A percentile compares a stretch with the other conserved stretches of the same genome.
These are phyloP conservation scores for Corymbia citriodora DNA, from an alignment of 441 rosid species.

Conservation along the genomic window DNA sequence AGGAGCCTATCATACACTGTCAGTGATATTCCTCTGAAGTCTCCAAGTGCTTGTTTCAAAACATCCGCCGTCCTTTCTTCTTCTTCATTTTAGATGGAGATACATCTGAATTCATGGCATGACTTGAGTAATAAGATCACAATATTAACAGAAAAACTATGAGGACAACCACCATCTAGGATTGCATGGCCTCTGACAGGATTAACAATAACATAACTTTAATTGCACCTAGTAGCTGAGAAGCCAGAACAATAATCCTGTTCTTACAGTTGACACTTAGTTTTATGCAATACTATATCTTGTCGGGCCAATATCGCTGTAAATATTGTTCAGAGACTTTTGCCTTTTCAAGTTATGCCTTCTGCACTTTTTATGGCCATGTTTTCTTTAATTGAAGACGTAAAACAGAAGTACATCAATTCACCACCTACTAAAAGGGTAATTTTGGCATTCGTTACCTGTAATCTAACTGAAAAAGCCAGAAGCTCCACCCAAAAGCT, in stretches of 20 bases:
- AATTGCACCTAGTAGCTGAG: background rate
- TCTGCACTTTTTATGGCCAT: background rate
- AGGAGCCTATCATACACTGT: background rate
- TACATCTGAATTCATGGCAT: conserved; percentile 22
- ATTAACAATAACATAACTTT: background rate
- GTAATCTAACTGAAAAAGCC: background rate
- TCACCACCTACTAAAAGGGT: background rate
- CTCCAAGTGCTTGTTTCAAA: conserved; percentile 26
- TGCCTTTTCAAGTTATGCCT: background rate
- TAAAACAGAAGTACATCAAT: background rate
- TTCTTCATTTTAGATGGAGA: conserved; percentile 31
- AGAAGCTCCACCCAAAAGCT: background rate
- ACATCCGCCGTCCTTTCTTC: conserved; percentile 39
- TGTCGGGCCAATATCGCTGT: background rate
- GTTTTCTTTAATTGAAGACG: background rate
- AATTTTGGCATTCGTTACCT: background rate
- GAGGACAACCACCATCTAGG: background rate
- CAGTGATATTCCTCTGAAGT: conserved; percentile 17
- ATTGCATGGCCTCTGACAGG: background rate
- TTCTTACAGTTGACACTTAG: background rate
- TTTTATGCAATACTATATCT: background rate
- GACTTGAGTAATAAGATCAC: background rate
- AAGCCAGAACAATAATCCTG: background rate
- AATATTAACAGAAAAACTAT: background rate
- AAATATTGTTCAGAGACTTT: background rate